Evolutionary conservation across 805 yeast genomes (phyloP).

Genomic region (Lachancea waltii): DNA sequence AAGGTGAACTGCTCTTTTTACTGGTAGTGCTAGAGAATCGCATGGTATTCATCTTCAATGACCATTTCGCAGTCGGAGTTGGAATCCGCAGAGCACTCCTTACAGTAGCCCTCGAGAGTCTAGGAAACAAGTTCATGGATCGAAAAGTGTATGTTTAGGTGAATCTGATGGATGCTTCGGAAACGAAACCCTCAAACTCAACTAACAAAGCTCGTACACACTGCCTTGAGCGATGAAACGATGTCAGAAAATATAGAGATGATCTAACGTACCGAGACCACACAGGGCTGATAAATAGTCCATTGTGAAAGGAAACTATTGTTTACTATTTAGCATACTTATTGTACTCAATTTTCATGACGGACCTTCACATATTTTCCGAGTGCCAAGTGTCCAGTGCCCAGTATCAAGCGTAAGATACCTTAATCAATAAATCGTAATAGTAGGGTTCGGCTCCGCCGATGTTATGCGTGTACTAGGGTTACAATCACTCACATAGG

Average conservation of each 20-base stretch:
- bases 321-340: too few relatives aligned
- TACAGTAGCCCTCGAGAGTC: neutral
- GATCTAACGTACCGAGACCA: too few relatives aligned
- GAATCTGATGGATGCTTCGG: neutral
- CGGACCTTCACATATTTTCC: too few relatives aligned
- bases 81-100: neutral
- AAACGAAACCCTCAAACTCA: neutral
- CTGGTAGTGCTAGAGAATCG: slow-evolving; percentile 2
- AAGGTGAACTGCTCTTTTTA: slow-evolving; percentile 21
- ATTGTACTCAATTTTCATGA: too few relatives aligned
- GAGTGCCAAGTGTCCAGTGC: too few relatives aligned
- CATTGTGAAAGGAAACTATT: too few relatives aligned
- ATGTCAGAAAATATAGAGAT: too few relatives aligned
- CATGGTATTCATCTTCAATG: slow-evolving; percentile 1
- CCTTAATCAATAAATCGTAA: slow-evolving; percentile 3
- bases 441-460: slow-evolving; percentile 7
- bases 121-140: neutral
- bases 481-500: slow-evolving; percentile 21
- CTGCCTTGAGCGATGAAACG: neutral
- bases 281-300: too few relatives aligned
- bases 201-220: neutral
- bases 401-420: neutral
- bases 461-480: slow-evolving; percentile 6
- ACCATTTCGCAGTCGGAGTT: neutral
- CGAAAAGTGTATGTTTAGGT: neutral